Conservation (phyloP, 768 basidiomycete species). For the Mycena amicta region DNA sequence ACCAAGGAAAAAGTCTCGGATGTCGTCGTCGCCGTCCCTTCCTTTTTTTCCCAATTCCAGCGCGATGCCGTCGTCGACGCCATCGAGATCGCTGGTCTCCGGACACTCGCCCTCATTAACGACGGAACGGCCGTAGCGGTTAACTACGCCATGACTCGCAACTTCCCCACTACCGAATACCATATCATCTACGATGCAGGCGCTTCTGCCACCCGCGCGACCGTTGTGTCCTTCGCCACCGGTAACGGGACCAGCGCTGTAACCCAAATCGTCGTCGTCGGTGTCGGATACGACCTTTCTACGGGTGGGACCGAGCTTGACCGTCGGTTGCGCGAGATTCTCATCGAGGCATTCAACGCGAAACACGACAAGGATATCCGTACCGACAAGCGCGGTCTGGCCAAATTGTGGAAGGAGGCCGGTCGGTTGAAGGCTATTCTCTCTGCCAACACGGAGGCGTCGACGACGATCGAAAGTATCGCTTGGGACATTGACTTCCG, state of each 20-base stretch:
- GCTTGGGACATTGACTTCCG: constrained; percentile 92
- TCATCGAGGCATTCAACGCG: constrained; percentile 72
- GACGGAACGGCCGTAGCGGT: constrained; percentile 95
- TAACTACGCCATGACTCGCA: constrained; percentile 97
- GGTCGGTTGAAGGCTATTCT: constrained; percentile 87
- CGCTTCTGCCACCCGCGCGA: constrained; percentile 78
- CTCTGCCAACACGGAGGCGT: constrained; percentile 87
- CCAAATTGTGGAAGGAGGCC: constrained; percentile 94
- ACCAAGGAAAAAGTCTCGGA: constrained; percentile 80
- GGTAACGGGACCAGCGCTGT: constrained; percentile 54
- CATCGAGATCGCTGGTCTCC: constrained; percentile 86
- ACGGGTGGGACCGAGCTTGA: constrained; percentile 87
- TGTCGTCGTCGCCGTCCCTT: constrained; percentile 87
- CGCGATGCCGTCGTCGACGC: constrained; percentile 92
- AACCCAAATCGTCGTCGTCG: constrained; percentile 77
- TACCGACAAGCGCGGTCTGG: constrained; percentile 81
- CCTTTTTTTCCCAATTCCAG: constrained; percentile 88
- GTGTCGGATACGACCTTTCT: constrained; percentile 77
- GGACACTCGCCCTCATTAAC: constrained; percentile 81
- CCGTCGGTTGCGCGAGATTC: constrained; percentile 75
- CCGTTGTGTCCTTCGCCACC: constrained; percentile 68
- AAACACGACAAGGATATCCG: constrained; percentile 72
- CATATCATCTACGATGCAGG: constrained; percentile 96
- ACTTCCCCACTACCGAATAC: constrained; percentile 77
- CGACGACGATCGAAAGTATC: constrained; percentile 81